Base-by-base conservation (phyloP, 371 early-diverging fungal genomes). In the Pancytospora philotis region DNA sequence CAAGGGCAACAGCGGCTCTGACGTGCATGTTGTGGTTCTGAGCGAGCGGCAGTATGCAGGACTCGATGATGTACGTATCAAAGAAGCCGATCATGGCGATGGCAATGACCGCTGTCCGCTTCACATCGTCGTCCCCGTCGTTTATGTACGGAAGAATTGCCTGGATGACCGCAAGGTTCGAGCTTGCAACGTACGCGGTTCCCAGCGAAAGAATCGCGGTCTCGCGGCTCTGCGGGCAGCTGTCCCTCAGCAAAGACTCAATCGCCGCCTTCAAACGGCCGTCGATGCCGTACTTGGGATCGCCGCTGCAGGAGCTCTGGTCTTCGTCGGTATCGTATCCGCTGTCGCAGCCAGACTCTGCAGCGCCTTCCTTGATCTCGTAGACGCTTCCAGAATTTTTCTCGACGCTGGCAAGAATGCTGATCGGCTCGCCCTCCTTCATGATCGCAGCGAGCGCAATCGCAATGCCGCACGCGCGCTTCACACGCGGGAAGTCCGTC, bases 21-120 rank as follows among this genome's bases (percentile, higher is more conserved):
- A 98, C 97, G 76, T 92, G 89, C 41, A 94, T 92, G 83, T 92
- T 94, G 80, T 90, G 95, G 79, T 91, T 92, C 79, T 93, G 92
- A 25, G 93, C 86, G 49, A 97, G 84, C 8, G 96, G 85, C 83
- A 95, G 89, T 8, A 97, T 92, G 68, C 94, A 86, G 38, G 90
- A 85, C 25, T 95, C 91, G 0, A 97, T 91, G 73, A 95, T 90
- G 74, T 87, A 84, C 32, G 89, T 88, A 27, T 87, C 86, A 39
- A 89, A 85, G 80, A 89, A 86, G 8, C 94, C 84, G 27, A 97
- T 84, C 76, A 97, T 91, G 32, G 96, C 97, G 32, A 98, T 86
- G 1, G 90, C 87, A 10, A 92, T 92, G 41, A 95, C 95, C 19
- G 97, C 92, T 1, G 91, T 90, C 55, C 96, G 87, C 62, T 95